Evolutionary conservation across 257 asterid genomes (phyloP).

Genomic region (Vinca minor): DNA sequence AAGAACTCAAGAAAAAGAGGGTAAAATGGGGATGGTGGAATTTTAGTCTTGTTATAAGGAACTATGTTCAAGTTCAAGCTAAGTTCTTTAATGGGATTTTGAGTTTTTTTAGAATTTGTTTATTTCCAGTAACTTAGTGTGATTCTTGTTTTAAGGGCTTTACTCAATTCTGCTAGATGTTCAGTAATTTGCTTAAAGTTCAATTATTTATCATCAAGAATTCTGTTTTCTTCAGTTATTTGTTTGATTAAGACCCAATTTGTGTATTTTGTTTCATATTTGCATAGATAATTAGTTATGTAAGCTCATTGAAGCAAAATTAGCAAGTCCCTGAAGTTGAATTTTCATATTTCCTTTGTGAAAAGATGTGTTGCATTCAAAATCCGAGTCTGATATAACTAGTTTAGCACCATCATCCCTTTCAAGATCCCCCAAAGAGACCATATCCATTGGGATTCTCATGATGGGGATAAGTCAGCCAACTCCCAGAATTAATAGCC

Average conservation of each 20-base stretch:
- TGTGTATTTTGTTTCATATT: neutral
- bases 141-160: neutral
- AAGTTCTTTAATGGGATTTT: constrained; percentile 2
- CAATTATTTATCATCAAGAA: neutral
- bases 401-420: constrained; percentile 95
- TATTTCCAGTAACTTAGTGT: neutral
- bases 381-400: constrained; percentile 87
- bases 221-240: neutral
- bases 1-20: neutral
- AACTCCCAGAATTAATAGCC: constrained; percentile 78
- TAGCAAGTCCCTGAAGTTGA: neutral
- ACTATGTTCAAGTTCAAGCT: neutral
- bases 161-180: neutral
- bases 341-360: neutral
- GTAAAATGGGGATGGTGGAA: neutral
- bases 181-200: neutral
- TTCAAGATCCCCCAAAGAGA: constrained; percentile 80
- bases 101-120: neutral
- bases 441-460: constrained; percentile 84
- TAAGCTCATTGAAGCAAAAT: neutral
- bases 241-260: neutral
- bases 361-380: constrained; percentile 58
- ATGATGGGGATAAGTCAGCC: constrained; percentile 92
- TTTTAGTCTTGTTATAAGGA: neutral
- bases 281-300: neutral